Evolutionary conservation across 2,329 filamentous ascomycete genomes (phyloP).

Genomic region (Sphaceloma murrayae): DNA sequence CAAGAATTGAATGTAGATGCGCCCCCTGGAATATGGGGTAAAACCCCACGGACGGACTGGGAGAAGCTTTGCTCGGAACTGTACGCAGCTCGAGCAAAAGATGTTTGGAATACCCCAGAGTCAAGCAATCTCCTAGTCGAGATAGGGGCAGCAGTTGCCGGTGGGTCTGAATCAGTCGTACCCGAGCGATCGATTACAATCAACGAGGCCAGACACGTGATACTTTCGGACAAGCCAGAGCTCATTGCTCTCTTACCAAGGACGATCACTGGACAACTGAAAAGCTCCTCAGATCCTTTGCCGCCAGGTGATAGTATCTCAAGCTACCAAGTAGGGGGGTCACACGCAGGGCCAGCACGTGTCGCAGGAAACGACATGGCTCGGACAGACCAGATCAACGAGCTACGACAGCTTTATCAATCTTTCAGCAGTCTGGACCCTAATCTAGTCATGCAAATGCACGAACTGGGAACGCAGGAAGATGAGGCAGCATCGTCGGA

Average conservation of each 20-base stretch:
- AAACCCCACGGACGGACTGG: conserved; percentile 53
- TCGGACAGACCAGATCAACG: neutral
- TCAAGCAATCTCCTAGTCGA: conserved; percentile 59
- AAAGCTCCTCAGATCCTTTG: conserved; percentile 72
- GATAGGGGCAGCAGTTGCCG: conserved; percentile 48
- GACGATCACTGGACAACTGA: conserved; percentile 51
- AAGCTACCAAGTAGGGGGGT: conserved; percentile 21
- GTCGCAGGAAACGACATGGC: too few relatives aligned
- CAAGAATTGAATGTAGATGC: conserved; percentile 67
- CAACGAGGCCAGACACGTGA: conserved; percentile 63
- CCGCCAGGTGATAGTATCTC: conserved; percentile 50
- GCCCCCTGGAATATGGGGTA: conserved; percentile 75
- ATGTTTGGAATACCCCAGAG: conserved; percentile 76
- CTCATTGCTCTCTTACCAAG: conserved; percentile 62
- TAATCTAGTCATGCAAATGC: conserved; percentile 6
- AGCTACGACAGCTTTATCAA: conserved; percentile 4
- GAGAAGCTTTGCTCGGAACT: conserved; percentile 64
- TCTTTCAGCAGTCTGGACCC: conserved; percentile 8
- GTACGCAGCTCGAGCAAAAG: conserved; percentile 66
- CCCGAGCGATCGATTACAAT: conserved; percentile 36
- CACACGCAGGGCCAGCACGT: too few relatives aligned
- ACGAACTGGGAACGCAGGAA: neutral
- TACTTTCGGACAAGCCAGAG: conserved; percentile 63
- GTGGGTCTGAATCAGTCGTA: conserved; percentile 35
- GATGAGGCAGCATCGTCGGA: neutral